These are phyloP conservation scores for Cystobasidium tubakii DNA, from an alignment of 768 basidiomycete species.

Conservation along the genomic window DNA sequence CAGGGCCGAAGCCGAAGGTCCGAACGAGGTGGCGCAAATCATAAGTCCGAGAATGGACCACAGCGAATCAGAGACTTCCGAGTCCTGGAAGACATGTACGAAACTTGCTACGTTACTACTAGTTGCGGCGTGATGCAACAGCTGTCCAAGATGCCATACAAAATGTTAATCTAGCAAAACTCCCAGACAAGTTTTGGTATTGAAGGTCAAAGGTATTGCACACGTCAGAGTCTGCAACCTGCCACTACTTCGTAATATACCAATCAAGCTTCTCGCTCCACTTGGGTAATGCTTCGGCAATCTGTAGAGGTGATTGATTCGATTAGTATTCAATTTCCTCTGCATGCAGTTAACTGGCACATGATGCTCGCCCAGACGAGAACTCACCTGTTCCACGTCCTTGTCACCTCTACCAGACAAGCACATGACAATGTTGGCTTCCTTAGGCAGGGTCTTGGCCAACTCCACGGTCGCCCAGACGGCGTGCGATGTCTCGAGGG, in stretches of 20 bases:
- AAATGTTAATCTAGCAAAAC: too few relatives aligned
- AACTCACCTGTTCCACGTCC: conserved; percentile 64
- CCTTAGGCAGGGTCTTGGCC: conserved; percentile 76
- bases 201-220: too few relatives aligned
- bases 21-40: not conserved
- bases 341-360: too few relatives aligned
- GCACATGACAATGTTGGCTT: conserved; percentile 83
- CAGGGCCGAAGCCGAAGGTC: not conserved
- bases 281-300: conserved; percentile 86
- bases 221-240: not conserved
- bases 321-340: too few relatives aligned
- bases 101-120: too few relatives aligned
- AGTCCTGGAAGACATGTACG: not conserved
- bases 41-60: not conserved
- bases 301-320: too few relatives aligned
- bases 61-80: not conserved
- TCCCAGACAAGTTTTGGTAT: too few relatives aligned
- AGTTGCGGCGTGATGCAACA: too few relatives aligned
- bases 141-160: too few relatives aligned
- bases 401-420: conserved; percentile 94
- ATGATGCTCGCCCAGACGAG: not conserved
- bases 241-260: conserved; percentile 2
- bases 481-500: conserved; percentile 90
- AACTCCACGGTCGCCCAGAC: conserved; percentile 84
- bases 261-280: conserved; percentile 64